Evolutionary conservation across 768 basidiomycete species (phyloP).

Genomic region (Rhodotorula taiwanensis): DNA sequence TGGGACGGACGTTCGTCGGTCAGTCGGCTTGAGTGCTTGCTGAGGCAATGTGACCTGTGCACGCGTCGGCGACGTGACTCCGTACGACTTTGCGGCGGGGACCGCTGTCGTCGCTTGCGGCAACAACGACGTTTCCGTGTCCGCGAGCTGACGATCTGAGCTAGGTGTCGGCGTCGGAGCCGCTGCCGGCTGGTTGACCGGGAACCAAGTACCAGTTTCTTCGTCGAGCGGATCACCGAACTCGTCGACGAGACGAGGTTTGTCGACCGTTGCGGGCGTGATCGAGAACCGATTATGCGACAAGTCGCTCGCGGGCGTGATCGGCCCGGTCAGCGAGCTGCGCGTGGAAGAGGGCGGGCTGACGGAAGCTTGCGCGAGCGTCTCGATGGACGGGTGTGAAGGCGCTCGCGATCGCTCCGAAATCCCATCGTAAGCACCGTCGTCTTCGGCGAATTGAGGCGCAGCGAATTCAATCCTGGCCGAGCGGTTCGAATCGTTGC

Average conservation of each 20-base stretch:
- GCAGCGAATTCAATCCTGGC: not conserved
- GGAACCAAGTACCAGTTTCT: slow-evolving; percentile 29
- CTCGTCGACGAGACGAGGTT: not conserved
- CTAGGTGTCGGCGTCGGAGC: too few relatives aligned
- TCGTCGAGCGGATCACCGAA: slow-evolving; percentile 27
- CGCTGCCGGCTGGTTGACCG: slow-evolving; percentile 7
- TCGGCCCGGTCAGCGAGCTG: slow-evolving; percentile 13
- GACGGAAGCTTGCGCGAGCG: not conserved
- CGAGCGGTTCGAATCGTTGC: too few relatives aligned
- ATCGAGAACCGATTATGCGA: not conserved
- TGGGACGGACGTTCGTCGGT: slow-evolving; percentile 11
- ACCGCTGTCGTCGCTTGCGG: not conserved
- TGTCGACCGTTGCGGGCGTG: not conserved
- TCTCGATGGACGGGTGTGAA: not conserved
- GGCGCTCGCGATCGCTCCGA: not conserved
- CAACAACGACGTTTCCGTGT: not conserved
- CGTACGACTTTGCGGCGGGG: slow-evolving; percentile 17
- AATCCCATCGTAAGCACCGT: slow-evolving; percentile 25
- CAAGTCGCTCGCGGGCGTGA: slow-evolving; percentile 18
- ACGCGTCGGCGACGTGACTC: slow-evolving; percentile 15
- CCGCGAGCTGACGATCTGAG: too few relatives aligned
- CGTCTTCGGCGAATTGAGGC: slow-evolving; percentile 20
- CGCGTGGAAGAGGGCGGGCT: slow-evolving; percentile 16
- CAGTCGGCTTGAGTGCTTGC: not conserved
- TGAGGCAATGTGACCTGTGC: not conserved